Percentiles rank a stretch among this genome's conserved stretches.
These are phyloP conservation scores for Copromyces sp. DNA, from an alignment of 495 filamentous ascomycete species.

Conservation along the genomic window DNA sequence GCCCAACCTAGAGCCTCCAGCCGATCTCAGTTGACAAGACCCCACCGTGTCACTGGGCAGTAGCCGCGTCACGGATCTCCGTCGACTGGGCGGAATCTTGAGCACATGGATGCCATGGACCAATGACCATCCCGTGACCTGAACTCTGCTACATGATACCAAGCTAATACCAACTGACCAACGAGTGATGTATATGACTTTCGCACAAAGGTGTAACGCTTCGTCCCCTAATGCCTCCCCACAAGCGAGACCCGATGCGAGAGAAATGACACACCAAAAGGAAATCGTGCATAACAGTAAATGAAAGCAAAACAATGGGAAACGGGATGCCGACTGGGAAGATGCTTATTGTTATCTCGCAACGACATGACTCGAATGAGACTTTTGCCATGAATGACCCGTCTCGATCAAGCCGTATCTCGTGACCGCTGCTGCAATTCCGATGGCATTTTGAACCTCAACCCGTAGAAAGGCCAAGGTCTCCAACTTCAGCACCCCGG, in stretches of 20 bases:
- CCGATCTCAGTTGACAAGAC: not conserved
- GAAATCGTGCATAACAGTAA: constrained; percentile 13
- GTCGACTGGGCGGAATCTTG: not conserved
- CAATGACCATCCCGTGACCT: not conserved
- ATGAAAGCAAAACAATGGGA: constrained; percentile 15
- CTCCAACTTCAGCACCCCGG: constrained; percentile 14
- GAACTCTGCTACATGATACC: not conserved
- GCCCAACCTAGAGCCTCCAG: not conserved
- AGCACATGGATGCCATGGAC: not conserved
- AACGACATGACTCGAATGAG: constrained; percentile 4
- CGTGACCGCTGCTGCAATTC: constrained; percentile 8
- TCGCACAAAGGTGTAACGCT: constrained; percentile 6
- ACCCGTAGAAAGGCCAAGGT: constrained; percentile 3
- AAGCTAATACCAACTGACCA: not conserved
- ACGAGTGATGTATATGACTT: not conserved
- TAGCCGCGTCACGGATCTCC: not conserved
- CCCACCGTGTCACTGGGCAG: not conserved
- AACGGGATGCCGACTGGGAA: constrained; percentile 8
- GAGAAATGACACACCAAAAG: constrained; percentile 14
- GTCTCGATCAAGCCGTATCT: constrained; percentile 3
- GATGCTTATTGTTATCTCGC: constrained; percentile 9
- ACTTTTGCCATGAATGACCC: not conserved
- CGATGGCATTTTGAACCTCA: constrained; percentile 2
- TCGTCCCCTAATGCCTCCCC: constrained; percentile 31
- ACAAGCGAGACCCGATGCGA: constrained; percentile 30